Conservation (phyloP, 208 protist species). For the Herpetomonas samuelpessoai region DNA sequence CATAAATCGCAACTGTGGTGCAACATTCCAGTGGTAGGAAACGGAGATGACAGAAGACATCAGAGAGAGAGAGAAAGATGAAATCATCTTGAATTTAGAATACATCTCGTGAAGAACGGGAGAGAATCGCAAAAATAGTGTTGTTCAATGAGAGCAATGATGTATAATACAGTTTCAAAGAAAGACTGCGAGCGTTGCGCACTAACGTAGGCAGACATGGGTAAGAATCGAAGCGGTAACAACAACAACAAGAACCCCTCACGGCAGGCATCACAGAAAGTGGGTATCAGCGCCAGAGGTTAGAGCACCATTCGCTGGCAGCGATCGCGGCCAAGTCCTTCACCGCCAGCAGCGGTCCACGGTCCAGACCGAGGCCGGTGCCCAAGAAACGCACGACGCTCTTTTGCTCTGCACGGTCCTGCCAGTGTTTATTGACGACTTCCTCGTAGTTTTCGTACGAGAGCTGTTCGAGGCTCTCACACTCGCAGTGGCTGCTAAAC, state of each 20-base stretch:
- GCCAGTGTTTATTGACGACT: conserved; percentile 54
- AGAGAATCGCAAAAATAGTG: neutral
- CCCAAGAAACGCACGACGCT: conserved; percentile 66
- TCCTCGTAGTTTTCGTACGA: conserved; percentile 65
- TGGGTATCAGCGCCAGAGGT: conserved; percentile 44
- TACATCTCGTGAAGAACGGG: no score
- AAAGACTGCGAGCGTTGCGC: no score
- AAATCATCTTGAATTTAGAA: no score
- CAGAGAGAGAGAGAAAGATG: neutral
- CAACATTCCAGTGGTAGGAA: no score
- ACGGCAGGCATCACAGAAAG: no score
- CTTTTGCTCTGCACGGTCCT: conserved; percentile 52
- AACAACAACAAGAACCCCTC: neutral
- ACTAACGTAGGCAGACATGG: no score
- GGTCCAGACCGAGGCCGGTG: conserved; percentile 71
- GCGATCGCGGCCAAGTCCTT: conserved; percentile 68
- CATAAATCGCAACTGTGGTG: no score
- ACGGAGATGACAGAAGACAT: conserved; percentile 1
- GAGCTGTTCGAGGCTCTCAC: conserved; percentile 38
- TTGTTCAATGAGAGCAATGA: neutral
- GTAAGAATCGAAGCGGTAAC: no score
- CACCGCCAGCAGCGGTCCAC: conserved; percentile 41
- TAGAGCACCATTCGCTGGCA: conserved; percentile 72
- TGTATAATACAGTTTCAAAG: conserved; percentile 6
- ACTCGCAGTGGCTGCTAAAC: conserved; percentile 49